Evolutionary conservation across 2,329 filamentous ascomycete genomes (phyloP).

Genomic region (Teratosphaeria nubilosa): DNA sequence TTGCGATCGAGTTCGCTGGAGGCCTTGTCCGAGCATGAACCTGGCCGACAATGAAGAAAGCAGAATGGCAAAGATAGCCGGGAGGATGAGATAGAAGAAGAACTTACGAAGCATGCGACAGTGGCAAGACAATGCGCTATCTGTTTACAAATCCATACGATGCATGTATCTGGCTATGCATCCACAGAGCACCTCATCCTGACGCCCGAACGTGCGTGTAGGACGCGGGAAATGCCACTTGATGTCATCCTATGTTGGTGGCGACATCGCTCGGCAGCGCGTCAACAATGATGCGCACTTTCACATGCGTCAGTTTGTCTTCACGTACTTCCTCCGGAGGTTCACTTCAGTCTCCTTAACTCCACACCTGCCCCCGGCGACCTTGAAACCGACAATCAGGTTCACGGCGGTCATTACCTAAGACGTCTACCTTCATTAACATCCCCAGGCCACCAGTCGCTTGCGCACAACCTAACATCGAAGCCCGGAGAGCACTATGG

Average conservation of each 20-base stretch:
- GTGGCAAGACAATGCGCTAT: not conserved
- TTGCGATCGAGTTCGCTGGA: slow-evolving; percentile 6
- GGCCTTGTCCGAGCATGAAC: slow-evolving; percentile 1
- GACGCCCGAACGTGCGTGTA: not conserved
- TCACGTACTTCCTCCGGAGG: too few relatives aligned
- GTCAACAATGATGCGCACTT: not conserved
- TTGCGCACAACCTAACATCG: not conserved
- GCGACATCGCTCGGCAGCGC: not conserved
- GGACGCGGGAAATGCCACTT: not conserved
- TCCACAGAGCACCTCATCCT: not conserved
- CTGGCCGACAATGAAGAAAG: not conserved
- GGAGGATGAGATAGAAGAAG: not conserved
- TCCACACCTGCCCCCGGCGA: too few relatives aligned
- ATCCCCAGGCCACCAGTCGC: too few relatives aligned
- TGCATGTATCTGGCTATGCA: not conserved
- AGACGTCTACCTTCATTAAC: too few relatives aligned
- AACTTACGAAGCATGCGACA: not conserved
- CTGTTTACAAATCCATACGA: not conserved
- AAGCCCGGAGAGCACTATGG: not conserved
- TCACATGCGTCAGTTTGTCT: not conserved
- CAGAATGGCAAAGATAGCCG: not conserved
- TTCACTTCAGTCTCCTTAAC: too few relatives aligned
- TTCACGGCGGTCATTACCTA: too few relatives aligned
- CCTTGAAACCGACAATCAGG: too few relatives aligned
- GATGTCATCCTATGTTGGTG: not conserved